phyloP scores from a whole-genome alignment of 176 grass and related monocot genomes.

The Bromus sterilis region DNA sequence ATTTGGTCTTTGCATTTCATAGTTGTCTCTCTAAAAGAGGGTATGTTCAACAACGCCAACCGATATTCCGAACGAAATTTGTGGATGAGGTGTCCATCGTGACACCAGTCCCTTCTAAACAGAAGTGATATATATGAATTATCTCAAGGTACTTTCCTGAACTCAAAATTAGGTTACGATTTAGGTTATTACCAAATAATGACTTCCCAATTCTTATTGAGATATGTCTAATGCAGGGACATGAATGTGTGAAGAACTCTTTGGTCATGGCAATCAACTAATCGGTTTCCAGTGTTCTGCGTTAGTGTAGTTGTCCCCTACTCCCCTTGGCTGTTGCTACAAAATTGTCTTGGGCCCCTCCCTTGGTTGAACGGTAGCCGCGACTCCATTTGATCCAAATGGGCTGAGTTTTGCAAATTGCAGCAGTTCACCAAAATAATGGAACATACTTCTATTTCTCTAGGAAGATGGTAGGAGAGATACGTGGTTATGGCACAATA shows the following conservation, averaged over 20 bases:
- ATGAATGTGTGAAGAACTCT: not conserved
- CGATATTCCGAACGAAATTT: constrained; percentile 96
- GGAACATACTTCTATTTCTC: too few species aligned
- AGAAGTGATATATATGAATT: constrained; percentile 33
- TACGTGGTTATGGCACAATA: too few species aligned
- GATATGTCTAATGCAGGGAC: not conserved
- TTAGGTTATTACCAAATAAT: not conserved
- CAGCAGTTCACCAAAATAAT: too few species aligned
- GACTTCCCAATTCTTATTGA: not conserved
- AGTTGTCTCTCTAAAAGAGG: constrained; percentile 94
- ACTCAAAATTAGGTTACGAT: not conserved
- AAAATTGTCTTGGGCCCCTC: constrained; percentile 19
- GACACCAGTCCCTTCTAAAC: constrained; percentile 56
- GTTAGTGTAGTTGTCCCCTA: not conserved
- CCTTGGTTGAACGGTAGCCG: too few species aligned
- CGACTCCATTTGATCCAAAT: too few species aligned
- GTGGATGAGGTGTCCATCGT: constrained; percentile 97
- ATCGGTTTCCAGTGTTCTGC: not conserved
- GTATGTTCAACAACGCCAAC: constrained; percentile 99
- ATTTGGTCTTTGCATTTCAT: constrained; percentile 58
- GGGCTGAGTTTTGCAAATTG: too few species aligned
- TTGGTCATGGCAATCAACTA: not conserved
- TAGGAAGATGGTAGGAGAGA: too few species aligned
- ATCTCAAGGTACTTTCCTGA: constrained; percentile 4
- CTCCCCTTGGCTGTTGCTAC: not conserved